These are phyloP conservation scores for Colletotrichum karsti DNA, from an alignment of 2,329 filamentous ascomycete genomes.

Conservation along the genomic window DNA sequence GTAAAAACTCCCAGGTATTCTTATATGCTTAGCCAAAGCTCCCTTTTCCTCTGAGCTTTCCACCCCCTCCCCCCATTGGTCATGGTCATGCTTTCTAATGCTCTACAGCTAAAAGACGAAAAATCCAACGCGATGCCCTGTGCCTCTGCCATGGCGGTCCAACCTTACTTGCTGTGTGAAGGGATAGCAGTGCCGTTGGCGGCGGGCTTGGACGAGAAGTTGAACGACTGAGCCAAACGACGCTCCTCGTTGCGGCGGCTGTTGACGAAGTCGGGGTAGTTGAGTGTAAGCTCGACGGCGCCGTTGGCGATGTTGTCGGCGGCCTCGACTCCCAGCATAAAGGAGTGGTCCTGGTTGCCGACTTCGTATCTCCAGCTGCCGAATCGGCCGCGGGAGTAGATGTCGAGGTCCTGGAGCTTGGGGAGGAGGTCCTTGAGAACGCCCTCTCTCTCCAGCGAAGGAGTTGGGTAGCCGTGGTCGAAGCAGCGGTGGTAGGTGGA, in stretches of 20 bases:
- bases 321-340: slow-evolving; percentile 96
- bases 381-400: slow-evolving; percentile 95
- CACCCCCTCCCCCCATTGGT: slow-evolving; percentile 1
- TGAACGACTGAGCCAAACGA: slow-evolving; percentile 61
- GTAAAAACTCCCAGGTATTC: slow-evolving; percentile 29
- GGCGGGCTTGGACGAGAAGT: slow-evolving; percentile 39
- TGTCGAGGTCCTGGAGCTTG: slow-evolving; percentile 89
- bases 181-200: slow-evolving; percentile 41
- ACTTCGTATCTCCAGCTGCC: slow-evolving; percentile 97
- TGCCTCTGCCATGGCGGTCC: not conserved
- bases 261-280: slow-evolving; percentile 98
- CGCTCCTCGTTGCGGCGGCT: slow-evolving; percentile 73
- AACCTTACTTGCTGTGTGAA: slow-evolving; percentile 41
- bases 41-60: not conserved
- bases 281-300: slow-evolving; percentile 89
- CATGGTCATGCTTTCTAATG: slow-evolving; percentile 20
- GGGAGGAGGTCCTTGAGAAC: slow-evolving; percentile 93
- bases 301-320: slow-evolving; percentile 91
- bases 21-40: slow-evolving; percentile 23
- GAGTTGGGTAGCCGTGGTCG: slow-evolving; percentile 98
- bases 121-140: not conserved
- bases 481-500: slow-evolving; percentile 98
- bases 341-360: slow-evolving; percentile 96
- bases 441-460: slow-evolving; percentile 92
- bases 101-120: slow-evolving; percentile 5